phyloP scores from a whole-genome alignment of 352 stramenopile species.

The Plasmopara viticola region DNA sequence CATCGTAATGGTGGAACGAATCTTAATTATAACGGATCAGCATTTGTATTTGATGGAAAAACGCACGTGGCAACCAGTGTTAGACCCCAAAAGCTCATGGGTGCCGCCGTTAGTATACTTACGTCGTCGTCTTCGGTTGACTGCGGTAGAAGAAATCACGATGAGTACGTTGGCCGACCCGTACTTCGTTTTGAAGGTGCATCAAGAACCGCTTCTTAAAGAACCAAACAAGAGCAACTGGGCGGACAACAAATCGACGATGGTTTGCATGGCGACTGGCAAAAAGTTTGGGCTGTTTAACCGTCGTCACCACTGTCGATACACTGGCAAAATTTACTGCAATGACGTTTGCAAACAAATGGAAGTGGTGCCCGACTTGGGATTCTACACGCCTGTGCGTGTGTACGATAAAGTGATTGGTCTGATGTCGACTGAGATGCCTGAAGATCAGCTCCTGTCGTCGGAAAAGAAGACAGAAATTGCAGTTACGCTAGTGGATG shows the following conservation, averaged over 20 bases:
- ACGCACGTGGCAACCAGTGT: slow-evolving; percentile 43
- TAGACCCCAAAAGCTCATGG: slow-evolving; percentile 52
- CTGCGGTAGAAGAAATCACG: slow-evolving; percentile 62
- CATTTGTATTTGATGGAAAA: slow-evolving; percentile 81
- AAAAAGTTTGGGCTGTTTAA: slow-evolving; percentile 87
- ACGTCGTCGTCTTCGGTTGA: slow-evolving; percentile 53
- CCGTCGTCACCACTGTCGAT: slow-evolving; percentile 81
- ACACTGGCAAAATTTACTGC: slow-evolving; percentile 83
- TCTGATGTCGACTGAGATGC: slow-evolving; percentile 77
- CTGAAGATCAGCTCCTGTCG: slow-evolving; percentile 68
- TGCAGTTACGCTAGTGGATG: slow-evolving; percentile 75
- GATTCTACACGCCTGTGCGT: slow-evolving; percentile 73
- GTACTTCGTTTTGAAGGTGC: slow-evolving; percentile 69
- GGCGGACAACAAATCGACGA: slow-evolving; percentile 77
- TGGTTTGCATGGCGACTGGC: slow-evolving; percentile 79
- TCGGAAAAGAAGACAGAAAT: slow-evolving; percentile 88
- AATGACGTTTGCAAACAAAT: slow-evolving; percentile 77
- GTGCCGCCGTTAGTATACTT: slow-evolving; percentile 63
- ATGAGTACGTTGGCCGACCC: slow-evolving; percentile 80
- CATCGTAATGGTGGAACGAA: slow-evolving; percentile 32
- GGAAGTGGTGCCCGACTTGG: slow-evolving; percentile 70
- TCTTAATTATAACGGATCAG: slow-evolving; percentile 66
- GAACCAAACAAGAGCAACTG: slow-evolving; percentile 79
- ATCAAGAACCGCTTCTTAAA: slow-evolving; percentile 37
- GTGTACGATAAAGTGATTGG: slow-evolving; percentile 76